Conservation (phyloP, 306 rosid species). For the Morella rubra region DNA sequence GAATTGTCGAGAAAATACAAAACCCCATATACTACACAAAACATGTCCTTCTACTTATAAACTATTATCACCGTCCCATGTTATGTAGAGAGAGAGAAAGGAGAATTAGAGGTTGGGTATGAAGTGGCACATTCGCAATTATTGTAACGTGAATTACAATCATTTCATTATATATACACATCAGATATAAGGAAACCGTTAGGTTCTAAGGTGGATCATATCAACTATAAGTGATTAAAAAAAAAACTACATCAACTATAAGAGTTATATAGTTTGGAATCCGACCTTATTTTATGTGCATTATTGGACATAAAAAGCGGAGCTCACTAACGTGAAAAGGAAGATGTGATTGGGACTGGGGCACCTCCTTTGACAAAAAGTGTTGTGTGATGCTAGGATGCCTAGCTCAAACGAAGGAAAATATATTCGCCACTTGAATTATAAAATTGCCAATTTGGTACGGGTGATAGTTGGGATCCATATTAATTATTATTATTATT, state of each 20-base stretch:
- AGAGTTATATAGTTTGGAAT: conserved; percentile 3
- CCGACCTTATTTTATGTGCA: background rate
- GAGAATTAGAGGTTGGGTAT: no score
- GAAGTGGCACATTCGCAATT: no score
- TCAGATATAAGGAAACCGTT: background rate
- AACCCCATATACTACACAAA: no score
- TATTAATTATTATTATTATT: background rate
- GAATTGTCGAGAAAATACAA: no score
- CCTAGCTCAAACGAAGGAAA: background rate
- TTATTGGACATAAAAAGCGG: conserved; percentile 8
- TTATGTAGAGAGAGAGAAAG: no score
- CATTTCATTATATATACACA: no score
- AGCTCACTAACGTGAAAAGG: conserved; percentile 16
- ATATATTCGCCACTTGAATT: conserved; percentile 1
- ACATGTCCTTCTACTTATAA: no score
- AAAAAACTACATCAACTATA: background rate
- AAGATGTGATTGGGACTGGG: conserved; percentile 9
- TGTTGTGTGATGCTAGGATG: background rate
- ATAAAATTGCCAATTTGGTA: background rate
- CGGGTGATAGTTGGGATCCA: background rate
- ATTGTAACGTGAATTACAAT: no score
- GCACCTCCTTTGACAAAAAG: conserved; percentile 2
- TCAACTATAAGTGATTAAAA: background rate
- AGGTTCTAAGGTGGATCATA: conserved; percentile 12
- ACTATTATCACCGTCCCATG: no score